Base-by-base conservation (phyloP, 805 yeast species). In the Ogataea ganodermae region DNA sequence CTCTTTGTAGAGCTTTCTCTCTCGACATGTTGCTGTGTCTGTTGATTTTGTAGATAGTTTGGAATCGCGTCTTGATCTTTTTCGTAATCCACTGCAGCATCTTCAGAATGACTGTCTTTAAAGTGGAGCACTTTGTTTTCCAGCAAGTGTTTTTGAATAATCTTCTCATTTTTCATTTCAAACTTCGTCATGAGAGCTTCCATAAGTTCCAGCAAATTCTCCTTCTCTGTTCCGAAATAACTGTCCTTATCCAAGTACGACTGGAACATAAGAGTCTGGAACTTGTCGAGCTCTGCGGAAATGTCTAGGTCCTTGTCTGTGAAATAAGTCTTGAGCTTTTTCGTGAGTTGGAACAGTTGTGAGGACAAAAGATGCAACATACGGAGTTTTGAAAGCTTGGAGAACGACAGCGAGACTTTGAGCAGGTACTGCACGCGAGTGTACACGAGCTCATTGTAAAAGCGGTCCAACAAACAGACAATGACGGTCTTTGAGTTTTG, bases 361-460 rank as follows among this genome's bases (percentile, higher is more conserved):
- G 76, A 73, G 60, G 81, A 84, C n/a, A 86, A 70, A 2, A 83
- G 72, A 65, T 89, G 87, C 27, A 92, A 67, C 1, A 84, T 75
- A 58, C 98, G 76, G 2, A 90, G 81, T 61, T 85, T 89, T 0
- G 96, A 85, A 43, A 90, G 68, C 2, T 81, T 73, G 20, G 88
- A 80, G 6, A 79, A 70, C 1, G 86, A 75, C 40, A 79, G 75
- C 0, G 96, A 83, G 46, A 76, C 79, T 42, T 76, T 81, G 26
- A 90, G 66, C 26, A 87, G 69, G 1, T 77, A 67, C 50, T 81
- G 82, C 14, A 83, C 71, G 56, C 79, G 74, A 16, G 78, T 72
- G 52, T 79, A 77, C 26, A 85, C 68, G 53, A 87, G 77, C 64
- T 87, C 92, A 0, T 85, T 90, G 66, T 84, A 87, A 9, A 86